Conservation (phyloP, 257 asterid genomes). For the Schizonepeta tenuifolia region DNA sequence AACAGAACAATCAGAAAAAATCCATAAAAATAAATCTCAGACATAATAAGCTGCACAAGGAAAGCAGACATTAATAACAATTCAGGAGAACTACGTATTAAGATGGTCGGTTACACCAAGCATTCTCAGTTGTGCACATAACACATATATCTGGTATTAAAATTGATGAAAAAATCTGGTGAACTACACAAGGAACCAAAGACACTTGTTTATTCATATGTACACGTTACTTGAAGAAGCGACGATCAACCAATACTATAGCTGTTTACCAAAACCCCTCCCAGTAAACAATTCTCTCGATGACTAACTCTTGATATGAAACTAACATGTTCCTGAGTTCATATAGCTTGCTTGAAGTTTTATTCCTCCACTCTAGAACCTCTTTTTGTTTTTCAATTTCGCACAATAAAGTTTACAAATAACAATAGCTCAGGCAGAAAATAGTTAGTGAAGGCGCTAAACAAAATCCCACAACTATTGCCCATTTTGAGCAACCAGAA, state of each 20-base stretch:
- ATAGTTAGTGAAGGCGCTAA: slow-evolving; percentile 1
- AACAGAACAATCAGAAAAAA: background rate
- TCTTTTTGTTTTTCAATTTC: background rate
- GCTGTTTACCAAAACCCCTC: slow-evolving; percentile 2
- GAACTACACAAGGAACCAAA: background rate
- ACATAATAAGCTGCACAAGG: background rate
- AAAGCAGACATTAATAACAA: background rate
- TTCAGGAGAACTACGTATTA: background rate
- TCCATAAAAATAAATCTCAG: background rate
- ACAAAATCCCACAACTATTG: background rate
- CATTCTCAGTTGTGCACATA: background rate
- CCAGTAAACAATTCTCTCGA: background rate
- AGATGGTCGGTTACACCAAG: background rate
- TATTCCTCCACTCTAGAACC: background rate
- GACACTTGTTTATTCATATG: background rate
- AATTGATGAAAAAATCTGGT: background rate
- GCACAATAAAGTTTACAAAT: background rate
- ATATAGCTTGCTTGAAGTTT: background rate
- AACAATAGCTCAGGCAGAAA: slow-evolving; percentile 10
- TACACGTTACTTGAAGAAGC: background rate
- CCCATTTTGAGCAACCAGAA: background rate
- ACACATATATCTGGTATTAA: background rate
- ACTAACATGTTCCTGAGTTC: background rate
- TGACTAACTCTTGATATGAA: background rate
- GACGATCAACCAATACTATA: background rate